Percentiles rank a stretch among this genome's conserved stretches.
Conservation (phyloP, 345 rosid species). For the Bruguiera parviflora region DNA sequence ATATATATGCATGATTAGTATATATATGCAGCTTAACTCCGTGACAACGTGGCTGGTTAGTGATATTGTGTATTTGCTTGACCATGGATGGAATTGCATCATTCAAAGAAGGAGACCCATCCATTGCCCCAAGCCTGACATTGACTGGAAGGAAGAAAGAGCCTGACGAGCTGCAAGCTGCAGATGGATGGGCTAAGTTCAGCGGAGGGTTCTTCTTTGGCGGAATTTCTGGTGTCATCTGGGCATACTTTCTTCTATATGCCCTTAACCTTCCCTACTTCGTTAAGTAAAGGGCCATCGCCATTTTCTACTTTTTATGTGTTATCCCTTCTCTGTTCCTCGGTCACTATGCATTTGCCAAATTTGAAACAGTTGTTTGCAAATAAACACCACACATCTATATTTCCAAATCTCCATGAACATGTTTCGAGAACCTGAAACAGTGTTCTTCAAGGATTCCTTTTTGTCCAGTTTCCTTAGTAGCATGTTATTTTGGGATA, state of each 20-base stretch:
- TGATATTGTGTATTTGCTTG: conserved; percentile 76
- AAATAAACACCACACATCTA: neutral
- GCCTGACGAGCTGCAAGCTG: conserved; percentile 89
- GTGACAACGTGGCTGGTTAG: too few relatives aligned
- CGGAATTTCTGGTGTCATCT: conserved; percentile 86
- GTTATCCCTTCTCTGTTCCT: too few relatives aligned
- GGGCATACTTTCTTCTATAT: conserved; percentile 92
- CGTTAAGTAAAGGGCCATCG: conserved; percentile 43
- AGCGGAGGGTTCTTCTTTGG: conserved; percentile 91
- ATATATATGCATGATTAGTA: too few relatives aligned
- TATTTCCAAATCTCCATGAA: neutral
- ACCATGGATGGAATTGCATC: conserved; percentile 80
- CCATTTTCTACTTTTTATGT: neutral
- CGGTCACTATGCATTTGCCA: too few relatives aligned
- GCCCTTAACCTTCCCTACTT: conserved; percentile 82
- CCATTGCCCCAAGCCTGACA: conserved; percentile 71
- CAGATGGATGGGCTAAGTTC: conserved; percentile 94
- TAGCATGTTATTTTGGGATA: too few relatives aligned
- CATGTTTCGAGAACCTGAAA: too few relatives aligned
- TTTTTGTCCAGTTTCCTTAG: too few relatives aligned
- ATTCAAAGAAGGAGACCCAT: conserved; percentile 77
- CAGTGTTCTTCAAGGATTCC: too few relatives aligned
- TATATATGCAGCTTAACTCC: too few relatives aligned
- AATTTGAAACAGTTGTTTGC: neutral
- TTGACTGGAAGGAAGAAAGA: conserved; percentile 90